Evolutionary conservation across 257 asterid species (phyloP), one percentile per base, ranked within the genome.

Genomic region (Plantago major): DNA sequence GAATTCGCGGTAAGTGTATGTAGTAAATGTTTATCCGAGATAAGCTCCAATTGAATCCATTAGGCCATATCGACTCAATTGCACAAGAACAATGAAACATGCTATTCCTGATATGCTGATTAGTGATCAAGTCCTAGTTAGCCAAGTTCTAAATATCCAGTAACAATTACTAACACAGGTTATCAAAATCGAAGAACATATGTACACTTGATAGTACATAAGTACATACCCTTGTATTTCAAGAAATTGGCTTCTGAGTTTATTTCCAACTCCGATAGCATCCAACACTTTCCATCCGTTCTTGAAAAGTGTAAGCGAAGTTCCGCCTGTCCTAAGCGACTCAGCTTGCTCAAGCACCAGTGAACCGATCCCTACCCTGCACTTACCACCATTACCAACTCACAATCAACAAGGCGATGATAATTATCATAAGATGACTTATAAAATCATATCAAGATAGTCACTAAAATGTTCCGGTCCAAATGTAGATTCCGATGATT

Each of bases 211-310:
- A 22, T 2, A 33, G 40, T 33, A 33, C 40, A 33, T 4, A 7
- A 5, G 8, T 33, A 33, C 59, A 10, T 76, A 86, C 99, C 95
- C 95, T 77, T 89, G 80, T 77, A 92, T 79, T 78, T 87, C 79
- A 44, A 84, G 77, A 78, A 83, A 92, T 15, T 89, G 95, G 68
- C 26, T 52, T 65, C 99, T 84, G 45, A 92, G 83, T 46, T 83
- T 68, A 72, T 11, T 63, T 17, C 87, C 97, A 26, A 92, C 89
- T 12, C 97, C 99, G 66, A 92, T 75, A 16, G 88, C 90, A 61
- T 92, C 99, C 74, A 92, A 70, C 3, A 79, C 81, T 58, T 82
- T 79, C 99, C 99, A 92, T 51, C 99, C 99, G 49, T 92, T 92
- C 76, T 82, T 92, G 67, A 78, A 89, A 55, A 92, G 78, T 6